Percentiles rank a stretch among this genome's conserved stretches.
These are phyloP conservation scores for Ailanthus altissimus DNA, from an alignment of 345 rosid genomes.

Conservation along the genomic window DNA sequence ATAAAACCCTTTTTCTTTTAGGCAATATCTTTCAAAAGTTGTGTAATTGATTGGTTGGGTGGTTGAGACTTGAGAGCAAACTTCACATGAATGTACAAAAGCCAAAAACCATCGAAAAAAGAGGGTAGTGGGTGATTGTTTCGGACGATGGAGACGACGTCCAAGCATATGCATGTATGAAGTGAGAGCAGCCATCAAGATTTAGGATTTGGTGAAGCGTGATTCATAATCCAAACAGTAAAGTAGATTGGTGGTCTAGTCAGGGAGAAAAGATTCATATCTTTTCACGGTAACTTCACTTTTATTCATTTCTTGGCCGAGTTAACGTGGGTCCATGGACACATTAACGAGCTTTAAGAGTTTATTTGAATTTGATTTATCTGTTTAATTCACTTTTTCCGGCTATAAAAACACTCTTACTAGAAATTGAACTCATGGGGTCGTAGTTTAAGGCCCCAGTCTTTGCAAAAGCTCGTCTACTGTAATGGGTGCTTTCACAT, in stretches of 20 bases:
- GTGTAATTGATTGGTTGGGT: too few species aligned
- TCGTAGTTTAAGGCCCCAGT: neutral
- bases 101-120: too few species aligned
- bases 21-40: too few species aligned
- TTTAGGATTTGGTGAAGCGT: neutral
- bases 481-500: neutral
- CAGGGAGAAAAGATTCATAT: neutral
- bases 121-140: too few species aligned
- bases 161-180: neutral
- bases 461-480: neutral
- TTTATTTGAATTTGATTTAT: too few species aligned
- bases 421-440: too few species aligned
- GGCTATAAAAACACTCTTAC: too few species aligned
- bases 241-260: too few species aligned
- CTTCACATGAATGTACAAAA: too few species aligned
- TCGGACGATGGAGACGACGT: neutral
- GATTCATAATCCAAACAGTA: neutral
- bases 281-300: neutral
- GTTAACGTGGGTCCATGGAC: neutral
- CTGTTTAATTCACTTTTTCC: too few species aligned
- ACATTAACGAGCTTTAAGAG: neutral
- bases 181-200: neutral
- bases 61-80: too few species aligned
- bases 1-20: too few species aligned
- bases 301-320: conserved; percentile 27